Base-by-base conservation (phyloP, 176 grass and related monocot genomes). In the Metroxylon sagu region DNA sequence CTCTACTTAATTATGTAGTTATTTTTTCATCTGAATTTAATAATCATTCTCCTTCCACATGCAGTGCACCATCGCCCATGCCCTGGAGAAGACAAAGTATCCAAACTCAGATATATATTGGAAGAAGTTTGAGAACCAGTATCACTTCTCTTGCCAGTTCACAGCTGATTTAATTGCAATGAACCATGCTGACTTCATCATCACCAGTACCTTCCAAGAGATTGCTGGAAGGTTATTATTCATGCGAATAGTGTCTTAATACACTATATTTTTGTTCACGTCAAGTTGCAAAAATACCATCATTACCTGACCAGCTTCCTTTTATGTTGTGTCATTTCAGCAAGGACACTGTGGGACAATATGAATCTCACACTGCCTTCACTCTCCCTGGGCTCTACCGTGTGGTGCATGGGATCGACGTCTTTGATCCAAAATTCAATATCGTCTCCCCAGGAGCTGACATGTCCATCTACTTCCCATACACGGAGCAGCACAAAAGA, bases 151-250 rank as follows among this genome's bases (percentile, higher is more conserved):
- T 16, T 59, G 57, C 57, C 57, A 59, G 57, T 60, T 60, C 57
- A 60, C 57, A 16, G 57, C 57, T n/a, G 57, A 60, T 16, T 27
- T 60, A 17, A 17, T 29, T 30, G 57, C 57, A 16, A 60, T 60
- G 57, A 60, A 60, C 26, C 57, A 60, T 60, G 57, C 57, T 14
- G 57, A 60, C 29, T 60, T 60, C 57, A 60, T 60, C 26, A 60
- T 60, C 57, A 60, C 57, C 27, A 60, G 57, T 60, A 60, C 57
- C 57, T 60, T 60, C 57, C 57, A 60, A 60, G 57, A 60, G 57
- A 60, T 60, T 30, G 57, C 57, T n/a, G 57, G 57, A 60, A 60
- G 57, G 57, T 60, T 7, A n/a, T 12, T 60, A 3, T 35, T 29
- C 25, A 16, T 30, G 17, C 16, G 2, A 16, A 27, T 4, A 8